Evolutionary conservation across 108 stramenopile species (phyloP), one percentile per base, ranked within the genome.

Genomic region (Fragilariopsis cylindrus): DNA sequence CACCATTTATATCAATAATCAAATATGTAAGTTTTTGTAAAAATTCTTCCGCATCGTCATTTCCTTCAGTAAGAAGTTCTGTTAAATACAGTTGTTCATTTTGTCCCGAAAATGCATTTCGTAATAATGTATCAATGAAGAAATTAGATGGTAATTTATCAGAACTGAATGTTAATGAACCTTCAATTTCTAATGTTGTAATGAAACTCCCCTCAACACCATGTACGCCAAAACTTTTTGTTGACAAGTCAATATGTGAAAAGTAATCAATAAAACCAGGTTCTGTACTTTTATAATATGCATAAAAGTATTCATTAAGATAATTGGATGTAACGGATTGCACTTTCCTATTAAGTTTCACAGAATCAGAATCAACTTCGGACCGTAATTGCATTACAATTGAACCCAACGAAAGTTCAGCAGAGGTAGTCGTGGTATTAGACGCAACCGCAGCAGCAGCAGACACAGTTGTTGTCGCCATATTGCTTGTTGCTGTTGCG

Each of bases 321-420:
- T 70, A 75, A 3, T 58, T 30, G 18, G 60, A 71, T 2, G 79
- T 73, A 9, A 43, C 30, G 16, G 11, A 12, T 68, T 50, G 48
- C 5, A 68, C 18, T 48, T 47, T 68, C 41, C 45, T 11, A 18
- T 68, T 68, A 8, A 68, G 67, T 44, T 68, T 15, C 0, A 48
- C 7, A 12, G 49, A 6, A 52, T 71, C 56, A 15, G 75, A 69
- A 44, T 78, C 66, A 6, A 70, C 47, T 2, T 41, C 4, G 50
- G 77, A 78, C 13, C 77, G 64, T 7, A 78, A 48, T 68, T 78
- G 77, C 52, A 78, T 67, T n/a, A 78, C 49, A 39, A 78, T 66
- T 1, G 65, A 45, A 49, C 65, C 71, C 57, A 78, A 40, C 9
- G 52, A 39, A 9, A 71, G 44, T 55, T 71, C 67, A 39, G 9